A percentile compares a stretch with the other conserved stretches of the same genome.
These are phyloP conservation scores for Colletotrichum tabaci DNA, from an alignment of 2,329 filamentous ascomycete genomes.

Conservation along the genomic window DNA sequence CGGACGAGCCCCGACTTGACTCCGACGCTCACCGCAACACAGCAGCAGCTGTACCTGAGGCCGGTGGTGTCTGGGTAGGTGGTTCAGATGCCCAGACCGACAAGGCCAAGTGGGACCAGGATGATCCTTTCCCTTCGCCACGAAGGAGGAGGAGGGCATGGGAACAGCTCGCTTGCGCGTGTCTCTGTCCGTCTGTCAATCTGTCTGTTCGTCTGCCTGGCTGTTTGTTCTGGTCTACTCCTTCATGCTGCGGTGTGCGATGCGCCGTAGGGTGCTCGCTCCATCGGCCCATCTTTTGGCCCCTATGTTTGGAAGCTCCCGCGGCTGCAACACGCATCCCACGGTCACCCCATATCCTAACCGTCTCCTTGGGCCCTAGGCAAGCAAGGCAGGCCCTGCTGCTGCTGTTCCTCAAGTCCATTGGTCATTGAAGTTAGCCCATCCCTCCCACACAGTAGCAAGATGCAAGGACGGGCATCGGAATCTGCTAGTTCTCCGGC, in stretches of 20 bases:
- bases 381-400: slow-evolving; percentile 39
- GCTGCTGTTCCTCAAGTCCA: neutral
- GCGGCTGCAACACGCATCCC: slow-evolving; percentile 34
- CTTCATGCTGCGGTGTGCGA: slow-evolving; percentile 16
- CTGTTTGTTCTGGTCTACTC: neutral
- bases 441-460: slow-evolving; percentile 7
- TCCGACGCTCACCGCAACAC: slow-evolving; percentile 24
- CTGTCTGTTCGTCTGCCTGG: too few relatives aligned
- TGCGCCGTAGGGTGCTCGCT: neutral
- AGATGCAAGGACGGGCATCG: slow-evolving; percentile 39
- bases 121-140: slow-evolving; percentile 18
- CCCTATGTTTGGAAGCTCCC: slow-evolving; percentile 36
- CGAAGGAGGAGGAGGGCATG: neutral
- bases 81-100: slow-evolving; percentile 33
- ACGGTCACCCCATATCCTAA: slow-evolving; percentile 39
- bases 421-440: too few relatives aligned
- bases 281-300: slow-evolving; percentile 34
- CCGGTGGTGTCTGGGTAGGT: slow-evolving; percentile 30
- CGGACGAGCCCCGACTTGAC: slow-evolving; percentile 33
- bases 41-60: slow-evolving; percentile 29
- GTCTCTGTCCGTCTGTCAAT: too few relatives aligned
- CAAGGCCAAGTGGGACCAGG: slow-evolving; percentile 20
- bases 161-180: slow-evolving; percentile 5
- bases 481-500: slow-evolving; percentile 35
- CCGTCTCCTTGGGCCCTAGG: slow-evolving; percentile 38